Base-by-base conservation (phyloP, 2,329 filamentous ascomycete species). In the Microcyclospora pomicola region DNA sequence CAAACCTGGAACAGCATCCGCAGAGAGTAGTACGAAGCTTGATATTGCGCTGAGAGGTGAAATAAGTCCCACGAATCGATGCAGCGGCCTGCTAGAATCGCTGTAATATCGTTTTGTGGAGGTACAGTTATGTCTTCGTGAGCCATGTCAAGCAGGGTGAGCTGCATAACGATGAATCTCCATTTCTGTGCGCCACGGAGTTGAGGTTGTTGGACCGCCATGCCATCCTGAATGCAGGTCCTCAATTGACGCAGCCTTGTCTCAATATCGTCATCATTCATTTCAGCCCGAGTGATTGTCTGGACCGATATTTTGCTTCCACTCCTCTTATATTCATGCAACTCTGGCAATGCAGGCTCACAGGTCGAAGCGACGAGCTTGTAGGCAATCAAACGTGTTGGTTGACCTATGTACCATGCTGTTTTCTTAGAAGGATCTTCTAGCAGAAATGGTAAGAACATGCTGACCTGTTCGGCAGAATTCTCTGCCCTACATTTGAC, bases 391-490 rank as follows among this genome's bases (percentile, higher is more conserved):
- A 45, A 43, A 5, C 65, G 60, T 2, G 63, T 42, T 5, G 55
- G 47, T 11, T 51, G 42, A 1, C 61, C 62, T 9, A 59, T 42
- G 16, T 51, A 52, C 64, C 64, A 69, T 5, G 64, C 63, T 2
- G 64, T 61, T 29, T 58, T 54, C 36, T 59, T 54, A 10, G 53
- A 51, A 0, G 63, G 55, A 39, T 69, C 65, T 39, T 69, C 65
- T 10, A 76, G 59, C 0, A 85, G 55, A 15, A 78, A 65, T 0
- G 79, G 77, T 1, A 86, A 65, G 52, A 80, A 87, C 10, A 83
- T 66, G 31, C 67, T 59, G 10, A 59, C 49, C 2, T 56, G 43
- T 9, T 16, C 15, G 11, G 35, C 28, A 4, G 12, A 6, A n/a
- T 15, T 15, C 2, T 39, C 37, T 31, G 5, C 47, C 29, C 33